phyloP scores from a whole-genome alignment of 2,329 filamentous ascomycete species.

The Fusarium ambrosium region DNA sequence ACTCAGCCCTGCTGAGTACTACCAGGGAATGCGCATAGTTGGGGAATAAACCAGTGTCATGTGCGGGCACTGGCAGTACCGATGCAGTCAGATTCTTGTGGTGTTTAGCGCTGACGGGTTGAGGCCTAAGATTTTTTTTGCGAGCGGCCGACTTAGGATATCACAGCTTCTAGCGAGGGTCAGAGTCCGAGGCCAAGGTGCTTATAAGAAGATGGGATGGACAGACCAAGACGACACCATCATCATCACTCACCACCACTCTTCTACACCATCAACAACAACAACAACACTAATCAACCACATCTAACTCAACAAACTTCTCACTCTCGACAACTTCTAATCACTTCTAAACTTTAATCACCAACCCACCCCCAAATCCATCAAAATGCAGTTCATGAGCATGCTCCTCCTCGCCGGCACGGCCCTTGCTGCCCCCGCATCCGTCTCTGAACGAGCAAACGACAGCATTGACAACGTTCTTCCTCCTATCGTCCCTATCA shows the following conservation, averaged over 20 bases:
- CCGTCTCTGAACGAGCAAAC: background rate
- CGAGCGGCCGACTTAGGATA: background rate
- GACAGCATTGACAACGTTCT: slow-evolving; percentile 23
- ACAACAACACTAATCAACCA: background rate
- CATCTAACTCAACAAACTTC: background rate
- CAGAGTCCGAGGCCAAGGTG: background rate
- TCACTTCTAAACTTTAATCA: background rate
- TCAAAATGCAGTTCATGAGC: slow-evolving; percentile 4
- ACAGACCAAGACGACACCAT: background rate
- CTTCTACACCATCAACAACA: background rate
- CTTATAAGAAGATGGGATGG: background rate
- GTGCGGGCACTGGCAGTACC: background rate
- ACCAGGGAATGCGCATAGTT: background rate
- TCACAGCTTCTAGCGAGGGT: background rate
- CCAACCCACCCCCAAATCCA: background rate
- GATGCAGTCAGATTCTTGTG: slow-evolving; percentile 1
- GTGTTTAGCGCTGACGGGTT: background rate
- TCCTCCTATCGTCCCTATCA: slow-evolving; percentile 47
- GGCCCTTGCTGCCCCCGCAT: background rate
- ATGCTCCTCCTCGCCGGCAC: slow-evolving; percentile 9
- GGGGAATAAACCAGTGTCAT: background rate
- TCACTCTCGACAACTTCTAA: background rate
- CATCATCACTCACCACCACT: background rate
- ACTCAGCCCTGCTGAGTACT: background rate
- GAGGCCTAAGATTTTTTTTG: background rate